Evolutionary conservation across 371 early-diverging fungal genomes (phyloP), one percentile per base, ranked within the genome.

Genomic region (Rhizopus arrhizus): DNA sequence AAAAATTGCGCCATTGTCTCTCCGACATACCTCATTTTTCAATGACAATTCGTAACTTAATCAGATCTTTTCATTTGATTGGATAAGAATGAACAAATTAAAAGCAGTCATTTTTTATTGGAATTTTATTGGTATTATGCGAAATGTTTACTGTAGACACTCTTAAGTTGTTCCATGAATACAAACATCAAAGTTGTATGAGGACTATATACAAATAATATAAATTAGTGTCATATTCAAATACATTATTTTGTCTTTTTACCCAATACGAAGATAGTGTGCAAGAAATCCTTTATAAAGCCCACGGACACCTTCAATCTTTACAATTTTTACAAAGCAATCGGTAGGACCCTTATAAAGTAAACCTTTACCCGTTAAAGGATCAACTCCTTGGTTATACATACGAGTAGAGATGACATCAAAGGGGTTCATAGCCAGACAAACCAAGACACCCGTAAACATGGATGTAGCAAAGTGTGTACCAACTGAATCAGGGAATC

Each of bases 171-270:
- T 61, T 92, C 94, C 82, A 95, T 80, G 73, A 97, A 95, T 16
- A 96, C 91, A 78, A 97, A 93, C 70, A 92, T 95, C 22, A 95
- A 82, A 32, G 95, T 86, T 6, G 97, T 97, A 68, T 97, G 97
- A 15, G 97, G 97, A 16, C 93, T 90, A 75, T 31, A 52, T 38
- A 36, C 51, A 51, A 55, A 62, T 58, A 53, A 42, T 48, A 48
- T 42, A 15, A 62, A 31, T 32, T 22, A 16, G 11, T 35, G 40
- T 54, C 13, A 48, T 38, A 28, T 42, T 13, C 3, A 22, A 22
- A 22, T 22, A 22, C 22, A 22, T 22, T 22, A 22, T 22, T 36
- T 46, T 32, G 22, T 40, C 40, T 51, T 69, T 78, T 72, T 82
- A 90, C 91, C 97, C 97, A 64, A 96, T 87, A 47, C 98, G 89